Conservation (phyloP, 768 basidiomycete species). For the Coprinopsis cinerea region DNA sequence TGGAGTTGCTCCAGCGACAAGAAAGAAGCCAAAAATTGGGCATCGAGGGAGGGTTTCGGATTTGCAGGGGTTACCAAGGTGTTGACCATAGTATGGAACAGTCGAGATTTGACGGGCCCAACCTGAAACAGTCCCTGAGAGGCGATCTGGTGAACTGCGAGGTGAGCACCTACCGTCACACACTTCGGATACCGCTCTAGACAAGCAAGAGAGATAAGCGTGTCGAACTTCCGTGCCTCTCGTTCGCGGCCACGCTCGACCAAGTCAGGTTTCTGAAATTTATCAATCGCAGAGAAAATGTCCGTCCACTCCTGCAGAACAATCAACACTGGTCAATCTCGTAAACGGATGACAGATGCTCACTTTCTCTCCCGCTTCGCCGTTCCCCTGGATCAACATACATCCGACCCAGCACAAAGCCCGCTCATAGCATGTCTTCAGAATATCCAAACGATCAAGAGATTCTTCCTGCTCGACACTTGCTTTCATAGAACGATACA, state of each 20-base stretch:
- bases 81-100: not conserved
- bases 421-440: too few relatives aligned
- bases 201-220: not conserved
- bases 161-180: not conserved
- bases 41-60: not conserved
- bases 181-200: not conserved
- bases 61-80: not conserved
- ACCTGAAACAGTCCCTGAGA: not conserved
- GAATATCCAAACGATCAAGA: too few relatives aligned
- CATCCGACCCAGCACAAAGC: too few relatives aligned
- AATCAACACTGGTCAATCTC: too few relatives aligned
- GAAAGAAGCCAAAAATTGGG: not conserved
- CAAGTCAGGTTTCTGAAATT: too few relatives aligned
- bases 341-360: too few relatives aligned
- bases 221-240: not conserved
- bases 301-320: not conserved
- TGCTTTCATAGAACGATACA: too few relatives aligned
- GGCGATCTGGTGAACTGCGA: not conserved
- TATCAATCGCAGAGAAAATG: not conserved
- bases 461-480: too few relatives aligned
- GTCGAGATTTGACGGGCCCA: not conserved
- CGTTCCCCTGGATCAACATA: too few relatives aligned
- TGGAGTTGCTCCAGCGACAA: slow-evolving; percentile 5
- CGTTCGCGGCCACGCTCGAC: not conserved
- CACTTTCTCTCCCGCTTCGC: too few relatives aligned